Conservation (phyloP, 2,329 filamentous ascomycete genomes). For the Calonectria multiphialidica region DNA sequence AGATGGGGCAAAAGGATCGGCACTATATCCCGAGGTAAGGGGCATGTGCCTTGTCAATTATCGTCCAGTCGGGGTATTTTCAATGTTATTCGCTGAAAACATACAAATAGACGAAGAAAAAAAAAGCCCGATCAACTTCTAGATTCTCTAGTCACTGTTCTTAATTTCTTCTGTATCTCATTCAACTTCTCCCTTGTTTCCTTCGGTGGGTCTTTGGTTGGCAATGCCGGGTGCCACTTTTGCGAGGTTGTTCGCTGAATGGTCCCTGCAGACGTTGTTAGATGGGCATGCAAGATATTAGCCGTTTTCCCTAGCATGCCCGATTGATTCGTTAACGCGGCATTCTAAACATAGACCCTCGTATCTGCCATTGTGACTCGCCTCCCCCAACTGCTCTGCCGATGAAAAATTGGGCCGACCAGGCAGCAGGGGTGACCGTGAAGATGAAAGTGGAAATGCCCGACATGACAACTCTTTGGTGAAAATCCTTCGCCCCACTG, state of each 20-base stretch:
- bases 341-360: constrained; percentile 1
- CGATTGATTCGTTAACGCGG: background rate
- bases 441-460: constrained; percentile 3
- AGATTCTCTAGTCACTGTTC: too few species aligned
- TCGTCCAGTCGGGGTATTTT: too few species aligned
- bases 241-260: background rate
- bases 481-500: constrained; percentile 1
- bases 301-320: background rate
- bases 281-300: background rate
- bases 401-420: background rate
- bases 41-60: too few species aligned
- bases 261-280: background rate
- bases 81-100: too few species aligned
- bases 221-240: background rate
- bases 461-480: background rate
- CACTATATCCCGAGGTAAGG: too few species aligned
- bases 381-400: background rate
- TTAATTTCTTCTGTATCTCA: too few species aligned
- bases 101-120: too few species aligned
- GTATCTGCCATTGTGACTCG: background rate
- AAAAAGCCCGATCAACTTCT: too few species aligned
- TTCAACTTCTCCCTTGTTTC: background rate
- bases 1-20: too few species aligned
- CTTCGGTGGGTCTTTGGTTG: background rate
- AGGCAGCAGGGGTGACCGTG: background rate